These are phyloP conservation scores for Pseudogymnoascus sp. DNA, from an alignment of 2,329 filamentous ascomycete genomes.

Conservation along the genomic window DNA sequence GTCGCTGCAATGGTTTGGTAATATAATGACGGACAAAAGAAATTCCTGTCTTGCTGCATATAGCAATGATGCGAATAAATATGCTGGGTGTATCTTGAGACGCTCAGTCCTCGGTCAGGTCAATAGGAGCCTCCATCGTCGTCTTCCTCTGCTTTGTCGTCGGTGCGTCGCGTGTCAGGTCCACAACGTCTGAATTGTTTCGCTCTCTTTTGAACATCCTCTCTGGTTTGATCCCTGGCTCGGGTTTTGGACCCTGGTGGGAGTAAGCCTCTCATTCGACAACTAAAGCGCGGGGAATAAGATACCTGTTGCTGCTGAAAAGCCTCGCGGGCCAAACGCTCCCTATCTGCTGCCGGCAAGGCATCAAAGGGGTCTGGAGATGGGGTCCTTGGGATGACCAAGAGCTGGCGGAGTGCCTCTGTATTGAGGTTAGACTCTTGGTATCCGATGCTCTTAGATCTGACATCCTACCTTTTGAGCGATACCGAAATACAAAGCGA, in stretches of 20 bases:
- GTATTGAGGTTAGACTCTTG: not conserved
- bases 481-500: slow-evolving; percentile 23
- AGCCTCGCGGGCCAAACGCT: not conserved
- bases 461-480: slow-evolving; percentile 17
- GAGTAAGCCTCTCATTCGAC: not conserved
- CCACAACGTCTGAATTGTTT: not conserved
- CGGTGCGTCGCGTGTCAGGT: not conserved
- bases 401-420: slow-evolving; percentile 20
- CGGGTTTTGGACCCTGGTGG: not conserved
- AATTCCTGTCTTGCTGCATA: not conserved
- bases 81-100: not conserved
- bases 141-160: not conserved
- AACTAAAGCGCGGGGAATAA: not conserved
- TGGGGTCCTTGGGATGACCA: slow-evolving; percentile 18
- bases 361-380: slow-evolving; percentile 12
- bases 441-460: not conserved
- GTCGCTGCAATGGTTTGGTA: not conserved
- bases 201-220: not conserved
- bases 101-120: not conserved
- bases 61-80: not conserved
- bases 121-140: not conserved
- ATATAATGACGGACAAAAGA: not conserved
- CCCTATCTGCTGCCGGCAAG: not conserved
- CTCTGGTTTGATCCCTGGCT: not conserved
- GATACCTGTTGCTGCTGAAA: not conserved